Evolutionary conservation across 2,329 filamentous ascomycete species (phyloP).

Genomic region (Diaporthe eres): DNA sequence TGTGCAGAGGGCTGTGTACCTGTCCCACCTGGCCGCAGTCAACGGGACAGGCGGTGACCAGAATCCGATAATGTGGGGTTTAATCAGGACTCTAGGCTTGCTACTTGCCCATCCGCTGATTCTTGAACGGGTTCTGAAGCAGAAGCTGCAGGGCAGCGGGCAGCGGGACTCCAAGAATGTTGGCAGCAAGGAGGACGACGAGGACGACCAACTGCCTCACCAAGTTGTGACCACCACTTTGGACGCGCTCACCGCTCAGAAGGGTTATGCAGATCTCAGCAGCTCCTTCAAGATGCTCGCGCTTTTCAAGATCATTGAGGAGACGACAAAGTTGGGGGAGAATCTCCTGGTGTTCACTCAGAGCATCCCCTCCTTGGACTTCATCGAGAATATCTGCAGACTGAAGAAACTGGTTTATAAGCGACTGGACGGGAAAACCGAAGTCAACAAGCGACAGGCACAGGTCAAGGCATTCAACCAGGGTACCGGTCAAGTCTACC

Average conservation of each 20-base stretch:
- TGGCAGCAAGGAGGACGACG: constrained; percentile 18
- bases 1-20: constrained; percentile 76
- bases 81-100: constrained; percentile 61
- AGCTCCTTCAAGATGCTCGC: constrained; percentile 79
- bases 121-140: constrained; percentile 60
- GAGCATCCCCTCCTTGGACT: constrained; percentile 78
- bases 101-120: constrained; percentile 68
- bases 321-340: constrained; percentile 73
- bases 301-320: constrained; percentile 77
- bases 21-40: constrained; percentile 50
- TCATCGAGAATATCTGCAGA: constrained; percentile 72
- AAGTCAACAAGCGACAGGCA: constrained; percentile 69
- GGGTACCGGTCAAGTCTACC: constrained; percentile 70
- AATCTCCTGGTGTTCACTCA: constrained; percentile 88
- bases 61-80: constrained; percentile 47
- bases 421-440: constrained; percentile 78
- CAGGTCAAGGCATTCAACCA: constrained; percentile 79
- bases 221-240: constrained; percentile 51
- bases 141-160: constrained; percentile 49
- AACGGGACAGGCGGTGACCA: not conserved
- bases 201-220: constrained; percentile 46
- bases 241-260: constrained; percentile 54
- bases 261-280: constrained; percentile 57
- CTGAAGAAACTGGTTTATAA: constrained; percentile 60
- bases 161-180: not conserved